These are phyloP conservation scores for Tuber umbilicatum DNA, from an alignment of 495 filamentous ascomycete genomes.

Conservation along the genomic window DNA sequence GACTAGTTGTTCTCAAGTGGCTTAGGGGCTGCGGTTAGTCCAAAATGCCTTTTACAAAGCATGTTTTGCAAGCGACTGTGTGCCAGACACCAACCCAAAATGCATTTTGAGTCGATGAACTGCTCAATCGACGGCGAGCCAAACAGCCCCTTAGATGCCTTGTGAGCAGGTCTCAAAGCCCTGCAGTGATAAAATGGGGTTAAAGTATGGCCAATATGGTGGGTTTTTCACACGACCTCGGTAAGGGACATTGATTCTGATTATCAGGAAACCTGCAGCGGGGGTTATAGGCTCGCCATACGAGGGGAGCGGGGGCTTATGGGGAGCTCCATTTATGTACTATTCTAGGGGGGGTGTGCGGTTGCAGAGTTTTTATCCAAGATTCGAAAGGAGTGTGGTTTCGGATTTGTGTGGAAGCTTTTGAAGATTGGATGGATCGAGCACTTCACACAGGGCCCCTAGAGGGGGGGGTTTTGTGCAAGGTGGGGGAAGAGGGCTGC, in stretches of 20 bases:
- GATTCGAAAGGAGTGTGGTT: neutral
- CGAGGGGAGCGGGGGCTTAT: neutral
- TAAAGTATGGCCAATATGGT: neutral
- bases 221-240: constrained; percentile 17
- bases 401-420: neutral
- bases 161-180: neutral
- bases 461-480: neutral
- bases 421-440: neutral
- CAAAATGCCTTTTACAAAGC: too few relatives aligned
- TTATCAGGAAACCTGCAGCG: constrained; percentile 46
- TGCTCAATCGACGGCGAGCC: too few relatives aligned
- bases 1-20: too few relatives aligned
- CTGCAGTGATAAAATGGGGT: neutral
- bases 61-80: too few relatives aligned
- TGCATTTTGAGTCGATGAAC: too few relatives aligned
- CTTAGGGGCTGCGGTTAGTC: too few relatives aligned
- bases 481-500: neutral
- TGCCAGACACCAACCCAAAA: too few relatives aligned
- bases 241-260: constrained; percentile 47
- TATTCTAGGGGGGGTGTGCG: neutral
- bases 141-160: neutral
- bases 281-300: constrained; percentile 44
- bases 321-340: neutral
- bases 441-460: neutral
- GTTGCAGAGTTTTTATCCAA: neutral